Percentiles rank a stretch among this genome's conserved stretches.
Conservation (phyloP, 2,329 filamentous ascomycete species). For the Fusarium bactridioides region DNA sequence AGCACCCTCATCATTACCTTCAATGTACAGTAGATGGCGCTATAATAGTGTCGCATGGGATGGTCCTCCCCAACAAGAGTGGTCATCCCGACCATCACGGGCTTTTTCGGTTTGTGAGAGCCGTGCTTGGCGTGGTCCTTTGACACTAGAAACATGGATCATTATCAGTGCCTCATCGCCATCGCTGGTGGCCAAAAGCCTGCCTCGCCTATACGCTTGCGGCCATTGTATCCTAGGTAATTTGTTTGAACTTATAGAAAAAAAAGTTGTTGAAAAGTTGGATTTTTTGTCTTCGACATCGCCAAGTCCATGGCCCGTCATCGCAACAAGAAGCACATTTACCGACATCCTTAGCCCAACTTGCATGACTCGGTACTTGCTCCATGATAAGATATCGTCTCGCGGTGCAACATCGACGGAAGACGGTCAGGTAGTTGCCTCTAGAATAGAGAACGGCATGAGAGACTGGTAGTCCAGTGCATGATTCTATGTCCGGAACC, state of each 20-base stretch:
- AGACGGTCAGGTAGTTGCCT: not conserved
- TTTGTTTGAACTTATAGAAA: slow-evolving; percentile 1
- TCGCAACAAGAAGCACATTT: not conserved
- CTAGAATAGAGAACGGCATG: not conserved
- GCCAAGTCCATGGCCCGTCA: not conserved
- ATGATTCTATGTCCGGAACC: not conserved
- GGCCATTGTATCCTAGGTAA: not conserved
- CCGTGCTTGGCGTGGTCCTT: not conserved
- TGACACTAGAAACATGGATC: not conserved
- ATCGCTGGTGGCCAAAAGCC: slow-evolving; percentile 6
- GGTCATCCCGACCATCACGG: slow-evolving; percentile 24
- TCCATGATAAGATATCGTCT: slow-evolving; percentile 27
- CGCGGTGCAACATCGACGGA: not conserved
- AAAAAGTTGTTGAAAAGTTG: slow-evolving; percentile 2
- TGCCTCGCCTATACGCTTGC: not conserved
- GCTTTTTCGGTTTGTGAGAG: not conserved
- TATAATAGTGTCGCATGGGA: not conserved
- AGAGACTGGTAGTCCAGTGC: not conserved
- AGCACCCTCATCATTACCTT: not conserved
- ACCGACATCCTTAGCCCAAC: slow-evolving; percentile 13
- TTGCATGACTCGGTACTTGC: slow-evolving; percentile 21
- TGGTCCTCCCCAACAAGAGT: not conserved
- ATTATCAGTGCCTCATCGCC: not conserved
- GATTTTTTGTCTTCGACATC: slow-evolving; percentile 9
- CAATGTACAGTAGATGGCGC: not conserved